Percentiles rank a stretch among this genome's conserved stretches.
phyloP scores from a whole-genome alignment of 345 rosid genomes.

The Acer saccharum region DNA sequence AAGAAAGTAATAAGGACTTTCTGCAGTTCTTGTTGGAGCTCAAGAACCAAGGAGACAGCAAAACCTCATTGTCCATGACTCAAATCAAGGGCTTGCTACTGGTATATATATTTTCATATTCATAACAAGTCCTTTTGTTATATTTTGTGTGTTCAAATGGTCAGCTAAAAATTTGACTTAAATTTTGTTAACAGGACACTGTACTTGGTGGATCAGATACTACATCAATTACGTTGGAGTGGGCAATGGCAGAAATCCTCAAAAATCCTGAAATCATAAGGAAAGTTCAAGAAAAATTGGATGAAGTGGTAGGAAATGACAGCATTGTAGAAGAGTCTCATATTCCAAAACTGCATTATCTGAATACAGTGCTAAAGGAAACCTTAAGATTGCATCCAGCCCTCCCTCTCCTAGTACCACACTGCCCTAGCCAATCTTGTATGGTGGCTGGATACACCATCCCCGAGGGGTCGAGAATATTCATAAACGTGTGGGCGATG shows the following conservation, averaged over 20 bases:
- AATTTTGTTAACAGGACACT: background rate
- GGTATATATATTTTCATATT: background rate
- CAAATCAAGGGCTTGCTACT: conserved; percentile 21
- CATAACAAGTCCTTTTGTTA: no score
- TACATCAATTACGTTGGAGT: background rate
- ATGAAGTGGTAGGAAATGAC: conserved; percentile 14
- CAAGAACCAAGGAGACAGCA: conserved; percentile 10
- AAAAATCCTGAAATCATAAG: conserved; percentile 13
- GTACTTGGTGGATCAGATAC: conserved; percentile 2
- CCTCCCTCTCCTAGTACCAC: conserved; percentile 16
- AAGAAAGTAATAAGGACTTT: conserved; percentile 24
- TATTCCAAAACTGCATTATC: conserved; percentile 6
- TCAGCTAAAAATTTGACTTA: background rate
- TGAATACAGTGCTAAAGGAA: conserved; percentile 12
- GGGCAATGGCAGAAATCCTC: conserved; percentile 18
- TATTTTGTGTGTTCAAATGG: background rate
- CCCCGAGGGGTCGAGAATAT: conserved; percentile 19
- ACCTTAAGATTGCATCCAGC: conserved; percentile 20
- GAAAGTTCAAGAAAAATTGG: conserved; percentile 8
- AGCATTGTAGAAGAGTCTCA: conserved; percentile 25
- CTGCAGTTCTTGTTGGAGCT: conserved; percentile 33
- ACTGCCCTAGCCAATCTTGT: background rate
- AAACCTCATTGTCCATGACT: conserved; percentile 7
- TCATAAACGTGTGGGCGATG: conserved; percentile 8
- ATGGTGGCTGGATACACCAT: conserved; percentile 18